Evolutionary conservation across 495 filamentous ascomycete species (phyloP).

Genomic region (Immersiella caudata): DNA sequence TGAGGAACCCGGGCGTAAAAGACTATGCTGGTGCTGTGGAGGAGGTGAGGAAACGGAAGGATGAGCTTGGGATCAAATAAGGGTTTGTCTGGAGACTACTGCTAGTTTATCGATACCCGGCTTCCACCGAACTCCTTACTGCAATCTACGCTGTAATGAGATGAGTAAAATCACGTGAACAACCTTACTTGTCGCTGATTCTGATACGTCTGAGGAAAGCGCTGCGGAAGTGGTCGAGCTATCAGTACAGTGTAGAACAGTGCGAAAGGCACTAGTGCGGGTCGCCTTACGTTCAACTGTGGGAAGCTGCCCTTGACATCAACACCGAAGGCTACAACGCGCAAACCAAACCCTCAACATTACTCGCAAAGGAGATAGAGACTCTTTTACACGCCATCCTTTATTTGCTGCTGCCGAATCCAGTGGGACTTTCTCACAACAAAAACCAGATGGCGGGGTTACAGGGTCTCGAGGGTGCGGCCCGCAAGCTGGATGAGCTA

Average conservation of each 20-base stretch:
- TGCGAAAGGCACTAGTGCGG: background rate
- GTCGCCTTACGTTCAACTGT: background rate
- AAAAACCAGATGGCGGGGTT: background rate
- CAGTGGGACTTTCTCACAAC: background rate
- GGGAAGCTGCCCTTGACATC: background rate
- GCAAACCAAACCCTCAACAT: background rate
- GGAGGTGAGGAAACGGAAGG: constrained; percentile 57
- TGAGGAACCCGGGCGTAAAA: constrained; percentile 68
- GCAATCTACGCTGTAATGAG: background rate
- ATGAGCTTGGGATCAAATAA: constrained; percentile 57
- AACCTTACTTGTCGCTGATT: too few species aligned
- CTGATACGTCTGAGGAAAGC: background rate
- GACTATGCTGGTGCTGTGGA: constrained; percentile 67
- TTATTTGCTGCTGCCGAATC: background rate
- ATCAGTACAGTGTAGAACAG: background rate
- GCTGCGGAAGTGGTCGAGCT: background rate
- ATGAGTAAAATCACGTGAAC: background rate
- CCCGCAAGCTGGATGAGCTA: background rate
- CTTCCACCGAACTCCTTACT: background rate
- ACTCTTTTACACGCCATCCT: background rate
- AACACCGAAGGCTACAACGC: background rate
- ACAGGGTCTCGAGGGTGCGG: background rate
- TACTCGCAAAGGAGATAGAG: background rate
- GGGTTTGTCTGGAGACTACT: background rate
- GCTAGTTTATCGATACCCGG: background rate